Percentiles rank a stretch among this genome's conserved stretches.
phyloP scores from a whole-genome alignment of 2,329 filamentous ascomycete species.

The Thelonectria rubi region DNA sequence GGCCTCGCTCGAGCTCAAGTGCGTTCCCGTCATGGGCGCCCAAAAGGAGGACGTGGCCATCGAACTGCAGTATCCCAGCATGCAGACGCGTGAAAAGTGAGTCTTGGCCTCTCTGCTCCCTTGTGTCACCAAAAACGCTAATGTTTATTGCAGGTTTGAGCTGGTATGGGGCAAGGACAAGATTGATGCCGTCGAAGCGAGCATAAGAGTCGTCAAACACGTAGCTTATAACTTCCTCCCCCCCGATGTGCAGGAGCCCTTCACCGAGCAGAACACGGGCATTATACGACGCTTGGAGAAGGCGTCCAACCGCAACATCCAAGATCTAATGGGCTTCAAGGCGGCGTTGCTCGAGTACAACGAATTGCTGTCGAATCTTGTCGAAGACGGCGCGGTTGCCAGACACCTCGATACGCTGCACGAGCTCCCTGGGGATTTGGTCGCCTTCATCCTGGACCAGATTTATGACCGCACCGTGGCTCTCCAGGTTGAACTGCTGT shows the following conservation, averaged over 20 bases:
- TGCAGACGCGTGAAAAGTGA: slow-evolving; percentile 73
- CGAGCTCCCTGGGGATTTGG: slow-evolving; percentile 74
- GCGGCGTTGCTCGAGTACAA: slow-evolving; percentile 82
- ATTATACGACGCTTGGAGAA: slow-evolving; percentile 81
- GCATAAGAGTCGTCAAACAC: slow-evolving; percentile 73
- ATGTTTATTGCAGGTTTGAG: slow-evolving; percentile 55
- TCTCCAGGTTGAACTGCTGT: slow-evolving; percentile 83
- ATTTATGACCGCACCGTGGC: slow-evolving; percentile 94
- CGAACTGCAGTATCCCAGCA: slow-evolving; percentile 85
- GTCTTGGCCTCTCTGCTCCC: slow-evolving; percentile 22
- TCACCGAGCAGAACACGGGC: slow-evolving; percentile 77
- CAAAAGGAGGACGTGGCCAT: slow-evolving; percentile 66
- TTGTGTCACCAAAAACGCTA: slow-evolving; percentile 22
- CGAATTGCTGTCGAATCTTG: slow-evolving; percentile 68
- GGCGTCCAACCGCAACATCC: slow-evolving; percentile 73
- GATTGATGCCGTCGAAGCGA: slow-evolving; percentile 79
- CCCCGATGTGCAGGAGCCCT: slow-evolving; percentile 70
- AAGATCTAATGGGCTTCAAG: slow-evolving; percentile 73
- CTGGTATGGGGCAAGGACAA: slow-evolving; percentile 82
- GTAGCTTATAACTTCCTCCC: slow-evolving; percentile 82
- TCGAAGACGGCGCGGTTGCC: slow-evolving; percentile 75
- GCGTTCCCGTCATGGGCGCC: slow-evolving; percentile 59
- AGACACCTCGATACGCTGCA: slow-evolving; percentile 75
- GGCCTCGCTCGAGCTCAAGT: slow-evolving; percentile 60
- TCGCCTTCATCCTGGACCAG: slow-evolving; percentile 84